Evolutionary conservation across 441 rosid species (phyloP), one percentile per base, ranked within the genome.

Genomic region (Mallotus repandus): DNA sequence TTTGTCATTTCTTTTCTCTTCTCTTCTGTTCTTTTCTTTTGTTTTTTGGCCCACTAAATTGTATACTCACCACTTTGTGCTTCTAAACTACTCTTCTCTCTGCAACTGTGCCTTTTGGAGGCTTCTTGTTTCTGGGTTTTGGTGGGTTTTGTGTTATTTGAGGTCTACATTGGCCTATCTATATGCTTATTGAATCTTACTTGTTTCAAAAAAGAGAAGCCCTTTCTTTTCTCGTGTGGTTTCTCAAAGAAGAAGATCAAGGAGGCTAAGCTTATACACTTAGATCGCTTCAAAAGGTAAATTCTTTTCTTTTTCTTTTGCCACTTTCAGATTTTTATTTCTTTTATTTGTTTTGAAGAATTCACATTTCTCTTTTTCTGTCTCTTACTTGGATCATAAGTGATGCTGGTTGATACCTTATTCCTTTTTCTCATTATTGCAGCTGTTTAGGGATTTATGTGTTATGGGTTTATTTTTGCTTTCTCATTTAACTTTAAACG

Each of bases 301-400:
- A 73, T 74, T 74, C 75, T 77, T 80, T 74, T 59, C 76, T 62
- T 69, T 63, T 75, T 25, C 29, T 25, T 25, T 25, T 25, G 29
- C 29, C 29, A 1, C 76, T 41, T 18, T 3, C 38, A 43, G 19
- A 43, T 22, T 49, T 49, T 65, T 15, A 72, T 76, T 67, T 73
- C n/a, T 6, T 29, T 60, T 32, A 35, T 58, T 25, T 25, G 29
- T 61, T 66, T 66, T 61, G n/a, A 61, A 59, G 64, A 55, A 3
- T 53, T 72, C 74, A 14, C 75, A 72, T 71, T 79, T 79, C 56
- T 81, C 41, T 25, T 74, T 25, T 56, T 68, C 70, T 80, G 72
- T 73, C 59, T 78, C 82, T 88, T 89, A 79, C 96, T 91, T 89
- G 86, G 84, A 78, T 85, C 88, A 71, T 79, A 88, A 88, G 90